A percentile compares a stretch with the other conserved stretches of the same genome.
These are phyloP conservation scores for Fusarium fujikuroi DNA, from an alignment of 2,329 filamentous ascomycete genomes.

Conservation along the genomic window DNA sequence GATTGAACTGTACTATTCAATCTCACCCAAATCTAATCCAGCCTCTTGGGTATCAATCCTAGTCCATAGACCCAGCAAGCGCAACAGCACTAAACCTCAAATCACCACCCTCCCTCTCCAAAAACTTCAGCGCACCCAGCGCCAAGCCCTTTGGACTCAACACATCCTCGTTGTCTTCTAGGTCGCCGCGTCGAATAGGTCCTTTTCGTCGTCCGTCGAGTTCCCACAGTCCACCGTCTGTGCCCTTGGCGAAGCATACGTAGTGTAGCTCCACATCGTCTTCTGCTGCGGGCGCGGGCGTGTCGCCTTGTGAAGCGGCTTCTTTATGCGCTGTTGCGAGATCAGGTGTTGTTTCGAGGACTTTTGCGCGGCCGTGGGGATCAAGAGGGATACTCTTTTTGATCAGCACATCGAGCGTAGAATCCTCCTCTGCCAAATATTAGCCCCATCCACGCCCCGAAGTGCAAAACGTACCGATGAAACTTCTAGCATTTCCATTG, in stretches of 20 bases:
- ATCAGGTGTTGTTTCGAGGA: slow-evolving; percentile 80
- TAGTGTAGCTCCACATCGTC: slow-evolving; percentile 93
- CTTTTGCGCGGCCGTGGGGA: slow-evolving; percentile 72
- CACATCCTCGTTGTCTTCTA: slow-evolving; percentile 73
- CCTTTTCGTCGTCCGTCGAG: slow-evolving; percentile 69
- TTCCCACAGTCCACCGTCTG: slow-evolving; percentile 72
- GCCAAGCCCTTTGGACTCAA: slow-evolving; percentile 79
- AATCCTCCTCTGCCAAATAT: slow-evolving; percentile 54
- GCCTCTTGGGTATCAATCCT: slow-evolving; percentile 32
- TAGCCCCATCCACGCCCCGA: neutral
- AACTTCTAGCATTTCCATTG: slow-evolving; percentile 76
- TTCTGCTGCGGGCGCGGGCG: slow-evolving; percentile 78
- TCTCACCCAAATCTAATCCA: neutral
- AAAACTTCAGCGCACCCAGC: slow-evolving; percentile 70
- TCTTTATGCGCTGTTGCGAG: slow-evolving; percentile 82
- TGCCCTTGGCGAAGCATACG: slow-evolving; percentile 87
- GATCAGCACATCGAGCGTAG: slow-evolving; percentile 73
- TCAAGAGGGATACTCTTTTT: slow-evolving; percentile 75
- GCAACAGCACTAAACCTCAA: slow-evolving; percentile 69
- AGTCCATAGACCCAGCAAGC: slow-evolving; percentile 63
- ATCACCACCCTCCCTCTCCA: slow-evolving; percentile 66
- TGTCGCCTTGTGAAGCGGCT: slow-evolving; percentile 82
- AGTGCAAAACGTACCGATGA: slow-evolving; percentile 61
- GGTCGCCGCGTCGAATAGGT: slow-evolving; percentile 64
- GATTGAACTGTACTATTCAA: neutral